phyloP scores from a whole-genome alignment of 208 protist genomes.

The Acanthamoeba lenticulata region DNA sequence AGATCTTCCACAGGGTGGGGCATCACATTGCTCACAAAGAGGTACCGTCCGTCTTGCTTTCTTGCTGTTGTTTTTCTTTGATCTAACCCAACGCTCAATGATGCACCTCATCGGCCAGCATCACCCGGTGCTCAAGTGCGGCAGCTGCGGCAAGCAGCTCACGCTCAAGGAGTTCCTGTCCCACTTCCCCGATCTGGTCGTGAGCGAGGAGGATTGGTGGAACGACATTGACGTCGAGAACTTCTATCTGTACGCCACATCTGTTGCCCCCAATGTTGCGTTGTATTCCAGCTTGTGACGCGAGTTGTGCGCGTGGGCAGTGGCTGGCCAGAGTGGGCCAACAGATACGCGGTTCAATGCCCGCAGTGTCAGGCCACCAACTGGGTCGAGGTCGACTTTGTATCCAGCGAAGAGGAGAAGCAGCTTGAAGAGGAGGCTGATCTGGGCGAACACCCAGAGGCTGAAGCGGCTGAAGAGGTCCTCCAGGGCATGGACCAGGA shows the following conservation, averaged over 20 bases:
- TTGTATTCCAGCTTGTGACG: neutral
- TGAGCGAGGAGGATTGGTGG: neutral
- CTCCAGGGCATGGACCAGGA: too few relatives aligned
- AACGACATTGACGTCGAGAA: neutral
- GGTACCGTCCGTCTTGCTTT: neutral
- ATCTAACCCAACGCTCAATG: too few relatives aligned
- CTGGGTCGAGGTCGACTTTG: neutral
- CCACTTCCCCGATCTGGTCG: neutral
- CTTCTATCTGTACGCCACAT: conserved; percentile 7
- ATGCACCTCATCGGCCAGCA: neutral
- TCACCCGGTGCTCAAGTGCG: conserved; percentile 2
- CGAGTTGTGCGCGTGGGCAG: neutral
- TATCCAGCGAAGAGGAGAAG: neutral
- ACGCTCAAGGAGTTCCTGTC: conserved; percentile 3
- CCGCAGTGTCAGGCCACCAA: neutral
- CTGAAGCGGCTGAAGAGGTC: too few relatives aligned
- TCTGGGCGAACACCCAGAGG: neutral
- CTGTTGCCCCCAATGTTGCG: neutral
- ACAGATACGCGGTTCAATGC: neutral
- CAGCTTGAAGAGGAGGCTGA: neutral
- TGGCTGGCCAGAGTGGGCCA: conserved; percentile 16
- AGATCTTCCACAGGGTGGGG: neutral
- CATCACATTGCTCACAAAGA: conserved; percentile 21
- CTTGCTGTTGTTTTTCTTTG: too few relatives aligned
- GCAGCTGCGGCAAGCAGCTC: neutral